These are phyloP conservation scores for Mycena belliarum DNA, from an alignment of 768 basidiomycete species.

Conservation along the genomic window DNA sequence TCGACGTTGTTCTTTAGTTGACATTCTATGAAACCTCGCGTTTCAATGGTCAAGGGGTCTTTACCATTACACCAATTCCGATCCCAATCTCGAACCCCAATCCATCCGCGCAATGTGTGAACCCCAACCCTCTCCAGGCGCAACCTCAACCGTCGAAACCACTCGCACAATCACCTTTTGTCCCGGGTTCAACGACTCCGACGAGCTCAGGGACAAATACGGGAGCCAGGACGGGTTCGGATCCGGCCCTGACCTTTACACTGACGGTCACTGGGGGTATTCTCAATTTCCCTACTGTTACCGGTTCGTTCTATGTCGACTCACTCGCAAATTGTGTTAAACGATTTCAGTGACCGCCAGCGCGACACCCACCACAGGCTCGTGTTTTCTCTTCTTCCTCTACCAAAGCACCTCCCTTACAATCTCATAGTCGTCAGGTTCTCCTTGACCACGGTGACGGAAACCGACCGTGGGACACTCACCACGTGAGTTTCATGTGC, in stretches of 20 bases:
- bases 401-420: neutral
- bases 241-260: constrained; percentile 5
- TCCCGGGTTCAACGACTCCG: constrained; percentile 1
- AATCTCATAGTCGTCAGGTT: constrained; percentile 21
- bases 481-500: constrained; percentile 23
- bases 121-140: constrained; percentile 18
- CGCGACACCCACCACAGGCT: constrained; percentile 18
- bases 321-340: neutral
- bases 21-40: constrained; percentile 39
- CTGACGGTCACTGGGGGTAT: constrained; percentile 8
- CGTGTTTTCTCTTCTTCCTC: neutral
- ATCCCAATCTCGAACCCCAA: constrained; percentile 31
- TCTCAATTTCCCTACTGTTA: constrained; percentile 13
- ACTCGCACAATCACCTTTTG: constrained; percentile 27
- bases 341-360: constrained; percentile 19
- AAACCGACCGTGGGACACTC: constrained; percentile 22
- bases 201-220: constrained; percentile 5
- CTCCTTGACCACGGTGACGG: constrained; percentile 21
- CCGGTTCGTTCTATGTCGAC: constrained; percentile 3
- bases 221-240: neutral
- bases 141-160: constrained; percentile 35
- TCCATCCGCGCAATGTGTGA: constrained; percentile 26
- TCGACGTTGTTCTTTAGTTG: constrained; percentile 25
- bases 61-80: constrained; percentile 37
- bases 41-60: constrained; percentile 30